Base-by-base conservation (phyloP, 1,139 yeast genomes). In the Torulaspora globosa region DNA sequence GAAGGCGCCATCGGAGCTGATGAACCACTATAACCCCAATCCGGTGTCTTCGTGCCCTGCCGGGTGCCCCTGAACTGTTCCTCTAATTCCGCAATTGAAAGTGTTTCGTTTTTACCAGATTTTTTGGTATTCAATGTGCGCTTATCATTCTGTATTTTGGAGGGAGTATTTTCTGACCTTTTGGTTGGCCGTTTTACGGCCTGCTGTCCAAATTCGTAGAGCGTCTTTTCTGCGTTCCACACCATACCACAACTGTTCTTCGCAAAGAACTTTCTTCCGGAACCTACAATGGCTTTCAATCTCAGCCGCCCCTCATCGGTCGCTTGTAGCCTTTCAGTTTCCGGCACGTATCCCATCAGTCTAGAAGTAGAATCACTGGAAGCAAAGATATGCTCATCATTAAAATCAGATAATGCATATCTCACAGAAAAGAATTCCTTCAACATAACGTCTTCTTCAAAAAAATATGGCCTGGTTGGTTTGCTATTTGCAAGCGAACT, bases 391-490 rank as follows among this genome's bases (percentile, higher is more conserved):
- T 58, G 57, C 15, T 71, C 71, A 57, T 82, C 87, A 52, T 79
- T 72, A 57, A 82, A 83, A 59, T 82, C 89, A 44, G 73, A 73
- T 48, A 82, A 70, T 49, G 74, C 75, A 55, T 68, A 75, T 32
- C 72, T 74, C 24, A 83, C 70, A 2, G 82, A 73, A 43, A 70
- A 68, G 55, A 79, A 82, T 48, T 82, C 89, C 50, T 78, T 77
- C 50, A 81, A 68, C 12, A 72, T 65, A 8, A 82, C 78, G 66
- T 84, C 94, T 55, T 84, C 92, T 35, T 69, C 65, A 56, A 82
- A 83, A 47, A 75, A 76, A 52, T 79, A 76, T 1, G 64, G 60
- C 60, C 90, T 70, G n/a, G 60, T 52, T 12, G 76, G 75, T 35
- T 68, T 63, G 23, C 55, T 50, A n/a, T 50, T 48, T 3, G 42